Base-by-base conservation (phyloP, 441 rosid species). In the Dalechampia spathulata region DNA sequence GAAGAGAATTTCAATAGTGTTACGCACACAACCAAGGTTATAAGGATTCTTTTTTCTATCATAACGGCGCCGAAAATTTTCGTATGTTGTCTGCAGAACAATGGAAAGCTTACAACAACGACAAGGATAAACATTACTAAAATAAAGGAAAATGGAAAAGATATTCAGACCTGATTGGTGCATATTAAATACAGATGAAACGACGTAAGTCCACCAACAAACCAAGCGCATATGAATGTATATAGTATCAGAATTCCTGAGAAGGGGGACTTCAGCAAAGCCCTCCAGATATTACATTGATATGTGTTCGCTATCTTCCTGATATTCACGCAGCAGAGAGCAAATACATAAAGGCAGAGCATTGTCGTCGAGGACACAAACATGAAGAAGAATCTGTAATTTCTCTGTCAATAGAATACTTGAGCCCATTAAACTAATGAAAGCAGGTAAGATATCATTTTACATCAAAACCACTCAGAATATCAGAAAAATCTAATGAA, bases 321-420 rank as follows among this genome's bases (percentile, higher is more conserved):
- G 55, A 81, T 44, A 75, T 78, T 78, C 28, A 83, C 72, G 75
- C 83, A 75, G 74, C 83, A 78, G 64, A 82, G 75, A 15, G 68
- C 61, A 43, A 81, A 77, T 52, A 83, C 83, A 58, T 76, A 81
- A 1, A 81, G 69, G 83, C 84, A 75, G 45, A 81, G 69, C 62
- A 77, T 17, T 37, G 86, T 83, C 46, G 90, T 81, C 11, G 86
- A 81, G 23, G 78, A 72, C 54, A 81, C 85, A 71, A 83, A 83
- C 86, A 83, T 83, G 78, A 81, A 83, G 75, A 81, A 83, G 67
- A 78, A 78, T 73, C 81, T 75, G 82, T 83, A 83, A 55, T 83
- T 83, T 69, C 90, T 80, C 85, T 81, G 85, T 43, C 57, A 62
- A 66, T 26, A 64, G 23, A 60, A 49, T 49, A 54, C 36, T 27